phyloP scores from a whole-genome alignment of 2,329 filamentous ascomycete species.

The Clonostachys solani region DNA sequence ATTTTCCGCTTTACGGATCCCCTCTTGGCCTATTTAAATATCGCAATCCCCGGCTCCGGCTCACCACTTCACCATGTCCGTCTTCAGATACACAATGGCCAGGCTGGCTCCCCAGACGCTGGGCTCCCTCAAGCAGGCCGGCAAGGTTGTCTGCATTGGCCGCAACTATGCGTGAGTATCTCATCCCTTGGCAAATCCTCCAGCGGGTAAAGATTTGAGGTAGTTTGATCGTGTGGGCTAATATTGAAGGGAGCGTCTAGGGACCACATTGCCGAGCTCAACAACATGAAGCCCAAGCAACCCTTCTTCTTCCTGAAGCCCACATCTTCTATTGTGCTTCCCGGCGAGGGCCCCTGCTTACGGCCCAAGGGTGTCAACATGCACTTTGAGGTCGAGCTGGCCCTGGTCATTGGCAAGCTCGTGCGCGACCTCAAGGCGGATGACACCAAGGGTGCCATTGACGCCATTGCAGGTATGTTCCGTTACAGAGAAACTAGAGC shows the following conservation, averaged over 20 bases:
- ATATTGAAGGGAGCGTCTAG: constrained; percentile 34
- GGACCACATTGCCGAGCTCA: constrained; percentile 91
- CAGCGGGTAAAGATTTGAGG: too few species aligned
- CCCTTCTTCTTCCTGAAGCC: constrained; percentile 99
- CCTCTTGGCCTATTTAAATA: too few species aligned
- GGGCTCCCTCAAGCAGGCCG: constrained; percentile 46
- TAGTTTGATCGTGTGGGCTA: background rate
- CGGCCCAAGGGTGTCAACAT: constrained; percentile 78
- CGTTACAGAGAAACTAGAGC: background rate
- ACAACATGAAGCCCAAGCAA: constrained; percentile 82
- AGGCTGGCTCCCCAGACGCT: constrained; percentile 36
- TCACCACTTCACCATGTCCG: constrained; percentile 10
- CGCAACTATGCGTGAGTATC: constrained; percentile 84
- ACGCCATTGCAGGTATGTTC: constrained; percentile 69
- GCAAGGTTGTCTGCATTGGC: constrained; percentile 88
- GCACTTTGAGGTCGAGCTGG: constrained; percentile 95
- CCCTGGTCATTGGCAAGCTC: constrained; percentile 79
- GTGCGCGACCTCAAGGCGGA: constrained; percentile 70
- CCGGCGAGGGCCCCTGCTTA: constrained; percentile 73
- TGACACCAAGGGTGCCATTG: constrained; percentile 73
- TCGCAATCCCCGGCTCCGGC: background rate
- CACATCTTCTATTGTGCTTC: constrained; percentile 76
- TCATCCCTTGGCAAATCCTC: background rate
- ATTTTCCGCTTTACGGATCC: too few species aligned
- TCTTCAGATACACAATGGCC: constrained; percentile 27